Conservation (phyloP, 1,139 yeast species). For the Geotrichum carabidarum region DNA sequence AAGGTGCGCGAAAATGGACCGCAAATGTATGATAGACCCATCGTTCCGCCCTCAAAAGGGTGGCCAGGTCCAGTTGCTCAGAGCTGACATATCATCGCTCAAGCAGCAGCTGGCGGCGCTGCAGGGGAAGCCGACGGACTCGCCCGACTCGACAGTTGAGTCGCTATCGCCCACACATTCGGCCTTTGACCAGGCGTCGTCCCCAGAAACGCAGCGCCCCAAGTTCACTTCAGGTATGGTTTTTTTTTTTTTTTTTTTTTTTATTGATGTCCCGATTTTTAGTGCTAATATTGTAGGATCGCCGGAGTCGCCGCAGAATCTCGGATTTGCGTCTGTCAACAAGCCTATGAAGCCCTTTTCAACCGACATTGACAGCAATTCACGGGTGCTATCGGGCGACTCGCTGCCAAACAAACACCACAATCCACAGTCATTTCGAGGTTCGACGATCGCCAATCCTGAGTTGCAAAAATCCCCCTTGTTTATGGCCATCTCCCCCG, state of each 20-base stretch:
- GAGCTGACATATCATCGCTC: conserved; percentile 79
- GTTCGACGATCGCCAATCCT: background rate
- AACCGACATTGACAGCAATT: conserved; percentile 11
- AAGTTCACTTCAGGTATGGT: background rate
- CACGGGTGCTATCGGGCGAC: conserved; percentile 13
- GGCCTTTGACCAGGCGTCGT: background rate
- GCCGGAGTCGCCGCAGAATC: background rate
- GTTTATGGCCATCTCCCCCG: background rate
- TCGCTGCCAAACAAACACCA: conserved; percentile 12
- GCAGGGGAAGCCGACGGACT: conserved; percentile 40
- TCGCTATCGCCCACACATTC: conserved; percentile 4
- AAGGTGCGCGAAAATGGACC: conserved; percentile 72
- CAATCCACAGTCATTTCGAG: background rate
- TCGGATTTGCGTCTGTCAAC: background rate
- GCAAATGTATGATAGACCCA: conserved; percentile 85
- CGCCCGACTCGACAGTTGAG: conserved; percentile 2
- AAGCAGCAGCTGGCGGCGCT: conserved; percentile 71
- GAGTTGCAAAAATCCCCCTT: background rate
- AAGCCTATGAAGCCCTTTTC: background rate
- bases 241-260: too few species aligned
- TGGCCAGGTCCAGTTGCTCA: conserved; percentile 74
- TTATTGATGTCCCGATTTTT: too few species aligned
- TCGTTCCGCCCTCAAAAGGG: conserved; percentile 88
- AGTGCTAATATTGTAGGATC: background rate
- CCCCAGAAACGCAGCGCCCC: background rate